Percentiles rank a stretch among this genome's conserved stretches.
Conservation (phyloP, 2,329 filamentous ascomycete genomes). For the Ophiostoma piceae region DNA sequence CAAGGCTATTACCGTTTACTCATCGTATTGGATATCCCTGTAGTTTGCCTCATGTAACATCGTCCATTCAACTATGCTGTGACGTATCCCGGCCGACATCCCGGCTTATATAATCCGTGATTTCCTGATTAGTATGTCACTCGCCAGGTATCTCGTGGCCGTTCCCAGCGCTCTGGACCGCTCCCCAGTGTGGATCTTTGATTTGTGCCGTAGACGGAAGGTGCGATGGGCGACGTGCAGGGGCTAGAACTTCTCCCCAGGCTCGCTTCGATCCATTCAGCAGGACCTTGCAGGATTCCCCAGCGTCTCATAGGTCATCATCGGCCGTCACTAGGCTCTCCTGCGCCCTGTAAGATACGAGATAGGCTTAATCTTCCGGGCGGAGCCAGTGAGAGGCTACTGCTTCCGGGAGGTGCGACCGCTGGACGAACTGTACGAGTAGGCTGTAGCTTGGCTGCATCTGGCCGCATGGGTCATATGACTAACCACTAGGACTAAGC, state of each 20-base stretch:
- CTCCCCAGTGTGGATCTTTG: conserved; percentile 6
- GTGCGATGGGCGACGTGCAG: background rate
- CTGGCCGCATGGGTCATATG: conserved; percentile 20
- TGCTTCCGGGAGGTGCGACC: background rate
- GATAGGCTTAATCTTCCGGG: background rate
- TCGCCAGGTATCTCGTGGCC: background rate
- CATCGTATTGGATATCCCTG: background rate
- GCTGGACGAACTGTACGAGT: background rate
- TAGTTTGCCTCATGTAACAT: background rate
- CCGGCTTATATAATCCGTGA: background rate
- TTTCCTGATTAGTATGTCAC: background rate
- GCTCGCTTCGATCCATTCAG: background rate
- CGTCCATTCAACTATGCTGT: background rate
- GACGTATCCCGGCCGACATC: background rate
- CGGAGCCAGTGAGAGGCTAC: background rate
- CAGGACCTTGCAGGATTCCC: background rate
- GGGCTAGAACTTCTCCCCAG: background rate
- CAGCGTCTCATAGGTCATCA: conserved; percentile 10
- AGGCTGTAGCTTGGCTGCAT: conserved; percentile 1
- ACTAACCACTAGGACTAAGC: conserved; percentile 12
- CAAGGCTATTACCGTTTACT: background rate
- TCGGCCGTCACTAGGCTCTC: background rate
- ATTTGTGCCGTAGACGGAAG: background rate
- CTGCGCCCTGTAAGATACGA: background rate
- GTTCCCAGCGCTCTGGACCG: conserved; percentile 11